These are phyloP conservation scores for Phalaenopsis aphrodite DNA, from an alignment of 106 monocot genomes.

Conservation along the genomic window DNA sequence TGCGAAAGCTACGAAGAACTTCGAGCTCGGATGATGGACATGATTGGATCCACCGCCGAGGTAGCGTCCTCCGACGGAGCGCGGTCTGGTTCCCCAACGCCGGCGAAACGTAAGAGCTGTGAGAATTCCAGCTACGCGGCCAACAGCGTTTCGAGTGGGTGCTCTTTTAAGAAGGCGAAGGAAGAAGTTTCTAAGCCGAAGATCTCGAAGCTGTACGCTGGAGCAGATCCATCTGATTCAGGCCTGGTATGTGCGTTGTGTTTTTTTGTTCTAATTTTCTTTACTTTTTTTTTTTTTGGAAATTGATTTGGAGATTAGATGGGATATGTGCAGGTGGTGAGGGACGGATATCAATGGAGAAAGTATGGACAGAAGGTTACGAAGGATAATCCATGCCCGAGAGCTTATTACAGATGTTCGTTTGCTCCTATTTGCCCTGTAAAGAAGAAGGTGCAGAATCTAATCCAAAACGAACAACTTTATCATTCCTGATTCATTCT, in stretches of 20 bases:
- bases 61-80: not conserved
- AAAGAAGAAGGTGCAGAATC: conserved; percentile 25
- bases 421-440: conserved; percentile 24
- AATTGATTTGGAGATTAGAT: not conserved
- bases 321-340: conserved; percentile 9
- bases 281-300: not conserved
- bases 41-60: not conserved
- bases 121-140: not conserved
- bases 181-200: conserved; percentile 7
- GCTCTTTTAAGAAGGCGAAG: conserved; percentile 6
- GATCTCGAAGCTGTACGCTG: conserved; percentile 15
- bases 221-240: conserved; percentile 20
- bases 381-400: conserved; percentile 25
- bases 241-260: conserved; percentile 7
- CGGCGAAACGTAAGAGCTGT: conserved; percentile 9
- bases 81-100: not conserved
- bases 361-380: conserved; percentile 35
- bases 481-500: too few relatives aligned
- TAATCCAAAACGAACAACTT: too few relatives aligned
- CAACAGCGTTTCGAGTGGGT: conserved; percentile 5
- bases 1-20: conserved; percentile 2
- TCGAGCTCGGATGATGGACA: not conserved
- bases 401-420: conserved; percentile 30
- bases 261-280: not conserved
- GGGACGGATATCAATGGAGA: conserved; percentile 30